Base-by-base conservation (phyloP, 2,329 filamentous ascomycete species). In the Cladobotryum mycophilum region DNA sequence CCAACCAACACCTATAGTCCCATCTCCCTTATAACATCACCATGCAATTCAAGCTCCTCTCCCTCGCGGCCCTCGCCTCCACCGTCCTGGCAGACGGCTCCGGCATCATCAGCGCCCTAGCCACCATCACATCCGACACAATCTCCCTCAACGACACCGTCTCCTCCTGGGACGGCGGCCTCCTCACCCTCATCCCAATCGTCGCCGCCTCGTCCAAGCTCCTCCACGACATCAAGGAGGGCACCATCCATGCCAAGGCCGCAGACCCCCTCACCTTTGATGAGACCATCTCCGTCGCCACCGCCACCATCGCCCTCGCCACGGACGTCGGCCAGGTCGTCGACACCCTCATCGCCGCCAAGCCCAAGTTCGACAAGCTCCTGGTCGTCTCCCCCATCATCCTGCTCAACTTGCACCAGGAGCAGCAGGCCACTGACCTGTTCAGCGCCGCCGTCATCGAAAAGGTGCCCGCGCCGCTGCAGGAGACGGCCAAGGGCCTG, bases 361-460 rank as follows among this genome's bases (percentile, higher is more conserved):
- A 75, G 61, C 64, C 60, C 17, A 70, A 73, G 54, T 78, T 78
- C 51, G 69, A 75, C 55, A 61, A 61, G 37, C 58, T 75, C 5
- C 47, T 73, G 1, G 55, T 77, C 35, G 65, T 76, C 22, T 67
- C 62, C 43, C 71, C 73, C 0, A 57, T 74, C 35, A 73, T 78
- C 35, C 60, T 74, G 37, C 41, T 72, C 14, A 71, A 69, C 52
- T 56, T 79, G 22, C 57, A 69, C 49, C 52, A 66, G 6, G 64
- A 76, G 61, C 67, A 69, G 57, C 54, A 58, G 1, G 70, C 73
- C 0, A 71, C 71, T 0, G 59, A 60, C 20, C 62, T 69, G 9
- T 67, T 75, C 38, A 67, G 67, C 37, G 53, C 52, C 3, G 67
- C 66, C 0, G 60, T 76, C 9, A 53, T 72, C 7, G 60, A 53